A percentile compares a stretch with the other conserved stretches of the same genome.
phyloP scores from a whole-genome alignment of 495 filamentous ascomycete genomes.

The Penicillium robsamsonii region DNA sequence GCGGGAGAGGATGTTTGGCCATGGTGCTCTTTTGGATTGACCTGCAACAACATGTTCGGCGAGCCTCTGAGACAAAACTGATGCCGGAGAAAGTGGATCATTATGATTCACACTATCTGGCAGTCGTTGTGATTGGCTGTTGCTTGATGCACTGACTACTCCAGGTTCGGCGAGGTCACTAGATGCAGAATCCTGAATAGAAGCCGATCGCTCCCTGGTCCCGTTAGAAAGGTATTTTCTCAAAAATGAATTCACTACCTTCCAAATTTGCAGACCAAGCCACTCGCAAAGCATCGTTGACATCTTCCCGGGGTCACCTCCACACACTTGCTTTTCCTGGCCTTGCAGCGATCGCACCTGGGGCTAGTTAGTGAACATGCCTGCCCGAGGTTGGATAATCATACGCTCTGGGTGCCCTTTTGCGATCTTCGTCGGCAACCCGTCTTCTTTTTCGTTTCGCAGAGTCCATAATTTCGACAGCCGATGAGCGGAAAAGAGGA shows the following conservation, averaged over 20 bases:
- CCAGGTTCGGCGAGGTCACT: neutral
- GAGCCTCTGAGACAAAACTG: slow-evolving; percentile 16
- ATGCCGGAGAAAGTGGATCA: slow-evolving; percentile 13
- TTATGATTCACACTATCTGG: neutral
- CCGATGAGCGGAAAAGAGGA: too few relatives aligned
- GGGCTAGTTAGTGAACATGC: neutral
- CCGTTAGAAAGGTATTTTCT: neutral
- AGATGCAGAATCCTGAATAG: neutral
- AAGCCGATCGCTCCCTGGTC: slow-evolving; percentile 8
- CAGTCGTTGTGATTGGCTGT: neutral
- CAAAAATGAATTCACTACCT: slow-evolving; percentile 3
- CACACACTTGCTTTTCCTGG: slow-evolving; percentile 25
- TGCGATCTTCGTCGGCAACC: slow-evolving; percentile 25
- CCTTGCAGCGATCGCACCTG: slow-evolving; percentile 22
- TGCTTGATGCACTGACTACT: neutral
- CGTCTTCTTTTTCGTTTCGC: slow-evolving; percentile 6
- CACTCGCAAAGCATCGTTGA: slow-evolving; percentile 16
- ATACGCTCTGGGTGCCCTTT: slow-evolving; percentile 24
- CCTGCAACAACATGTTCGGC: slow-evolving; percentile 19
- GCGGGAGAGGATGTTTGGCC: slow-evolving; percentile 20
- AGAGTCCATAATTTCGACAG: neutral
- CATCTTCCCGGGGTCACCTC: slow-evolving; percentile 14
- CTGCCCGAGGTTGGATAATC: neutral
- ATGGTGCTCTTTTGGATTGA: slow-evolving; percentile 14
- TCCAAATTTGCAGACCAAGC: slow-evolving; percentile 17